These are phyloP conservation scores for Cupressus sempervirens DNA, from an alignment of 75 land plant species.

Conservation along the genomic window DNA sequence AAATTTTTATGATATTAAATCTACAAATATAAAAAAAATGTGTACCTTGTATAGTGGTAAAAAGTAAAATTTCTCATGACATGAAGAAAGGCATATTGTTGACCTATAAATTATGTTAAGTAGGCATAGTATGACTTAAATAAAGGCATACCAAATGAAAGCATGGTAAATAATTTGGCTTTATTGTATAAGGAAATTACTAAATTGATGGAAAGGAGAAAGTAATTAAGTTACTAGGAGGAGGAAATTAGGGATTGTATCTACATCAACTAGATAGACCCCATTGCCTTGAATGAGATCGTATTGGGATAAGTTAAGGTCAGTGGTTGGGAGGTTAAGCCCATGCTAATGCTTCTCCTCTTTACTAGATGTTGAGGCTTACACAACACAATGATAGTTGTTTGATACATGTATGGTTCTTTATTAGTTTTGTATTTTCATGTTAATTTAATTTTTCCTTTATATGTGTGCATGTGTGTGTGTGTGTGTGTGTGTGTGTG, in stretches of 20 bases:
- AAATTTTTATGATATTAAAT: neutral
- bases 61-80: conserved; percentile 63
- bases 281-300: too few species aligned
- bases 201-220: neutral
- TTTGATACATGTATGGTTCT: too few species aligned
- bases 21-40: neutral
- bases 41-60: conserved; percentile 93
- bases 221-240: conserved; percentile 41
- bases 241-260: conserved; percentile 67
- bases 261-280: conserved; percentile 26
- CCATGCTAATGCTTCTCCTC: too few species aligned
- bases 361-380: too few species aligned
- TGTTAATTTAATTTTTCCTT: too few species aligned
- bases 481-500: too few species aligned
- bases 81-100: conserved; percentile 63
- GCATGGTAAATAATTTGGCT: neutral
- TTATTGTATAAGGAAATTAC: neutral
- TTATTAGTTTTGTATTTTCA: too few species aligned
- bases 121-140: conserved; percentile 65
- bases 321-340: too few species aligned
- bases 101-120: conserved; percentile 73
- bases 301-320: too few species aligned
- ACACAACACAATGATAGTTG: too few species aligned
- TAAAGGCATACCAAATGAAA: conserved; percentile 41
- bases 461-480: too few species aligned